Base-by-base conservation (phyloP, 2,329 filamentous ascomycete species). In the Whalleya microplaca region DNA sequence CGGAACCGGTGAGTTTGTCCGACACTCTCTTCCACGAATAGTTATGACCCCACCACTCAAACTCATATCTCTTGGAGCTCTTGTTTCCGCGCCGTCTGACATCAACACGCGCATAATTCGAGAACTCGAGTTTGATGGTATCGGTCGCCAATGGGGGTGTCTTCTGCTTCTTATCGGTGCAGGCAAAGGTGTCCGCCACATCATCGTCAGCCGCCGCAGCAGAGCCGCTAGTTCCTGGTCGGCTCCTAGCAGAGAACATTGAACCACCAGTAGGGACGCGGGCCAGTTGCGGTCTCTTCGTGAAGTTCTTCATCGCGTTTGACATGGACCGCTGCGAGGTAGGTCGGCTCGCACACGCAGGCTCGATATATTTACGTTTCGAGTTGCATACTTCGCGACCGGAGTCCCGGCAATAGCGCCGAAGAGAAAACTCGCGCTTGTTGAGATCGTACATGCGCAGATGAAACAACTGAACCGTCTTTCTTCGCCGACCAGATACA, bases 81-180 rank as follows among this genome's bases (percentile, higher is more conserved):
- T 85, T 87, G 48, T 82, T 78, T 16, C 89, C 89, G 21, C 84
- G 81, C 42, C 91, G 85, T 64, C 84, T 86, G 48, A 99, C 77
- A 63, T 96, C 90, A 41, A 98, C 86, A 66, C 95, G 92, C 2
- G 94, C 94, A 72, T 99, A 99, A 77, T 98, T 99, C 64, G 92
- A 96, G 72, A 97, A 99, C 72, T 98, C 94, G 32, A 99, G 83
- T 75, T 92, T 91, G 72, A 94, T 90, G 37, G 84, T 88, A 72
- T 96, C 92, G 55, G 88, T 90, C 18, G 90, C 84, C 44, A 79
- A 66, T 41, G 75, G 73, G 51, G 71, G 76, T 21, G 72, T 67
- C 54, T 70, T 71, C 23, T 65, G 56, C 40, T 69, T 68, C 49
- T 66, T 58, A 51, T 73, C 69, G 59, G 66, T 59, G 27, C 67